These are phyloP conservation scores for Ambrosiella beaveri DNA, from an alignment of 2,329 filamentous ascomycete species.

Conservation along the genomic window DNA sequence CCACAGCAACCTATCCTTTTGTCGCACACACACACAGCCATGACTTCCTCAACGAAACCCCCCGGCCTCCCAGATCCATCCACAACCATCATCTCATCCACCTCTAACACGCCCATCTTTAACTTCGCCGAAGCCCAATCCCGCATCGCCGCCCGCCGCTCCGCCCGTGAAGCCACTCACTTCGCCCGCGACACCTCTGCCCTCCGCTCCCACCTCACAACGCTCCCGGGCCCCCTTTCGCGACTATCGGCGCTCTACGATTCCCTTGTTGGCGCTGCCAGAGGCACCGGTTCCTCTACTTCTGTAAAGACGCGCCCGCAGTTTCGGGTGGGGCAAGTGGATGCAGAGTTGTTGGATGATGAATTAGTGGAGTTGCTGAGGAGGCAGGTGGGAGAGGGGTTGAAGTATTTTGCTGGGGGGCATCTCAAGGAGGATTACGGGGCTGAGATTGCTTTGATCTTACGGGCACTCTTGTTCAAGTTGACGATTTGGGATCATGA, in stretches of 20 bases:
- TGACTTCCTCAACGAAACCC: too few relatives aligned
- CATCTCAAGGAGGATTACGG: conserved; percentile 73
- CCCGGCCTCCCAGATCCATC: too few relatives aligned
- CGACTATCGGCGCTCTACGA: conserved; percentile 32
- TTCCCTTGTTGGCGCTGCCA: conserved; percentile 32
- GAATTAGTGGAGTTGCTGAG: conserved; percentile 77
- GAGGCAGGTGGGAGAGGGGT: conserved; percentile 67
- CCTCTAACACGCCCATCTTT: conserved; percentile 2
- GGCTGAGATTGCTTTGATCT: conserved; percentile 61
- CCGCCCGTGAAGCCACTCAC: conserved; percentile 44
- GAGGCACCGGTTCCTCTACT: conserved; percentile 19
- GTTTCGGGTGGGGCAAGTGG: conserved; percentile 88
- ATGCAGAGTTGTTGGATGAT: conserved; percentile 86
- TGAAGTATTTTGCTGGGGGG: conserved; percentile 67
- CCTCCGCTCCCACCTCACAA: conserved; percentile 22
- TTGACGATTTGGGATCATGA: conserved; percentile 93
- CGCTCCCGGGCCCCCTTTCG: conserved; percentile 29
- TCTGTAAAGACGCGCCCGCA: conserved; percentile 56
- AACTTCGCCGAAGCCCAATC: conserved; percentile 82
- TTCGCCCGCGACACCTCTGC: conserved; percentile 24
- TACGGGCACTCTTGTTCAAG: conserved; percentile 77
- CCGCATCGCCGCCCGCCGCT: conserved; percentile 66
- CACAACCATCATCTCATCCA: too few relatives aligned
- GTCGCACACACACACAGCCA: too few relatives aligned
- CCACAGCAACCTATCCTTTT: too few relatives aligned